phyloP scores from a whole-genome alignment of 257 asterid genomes.

The Solanum lignicaule region DNA sequence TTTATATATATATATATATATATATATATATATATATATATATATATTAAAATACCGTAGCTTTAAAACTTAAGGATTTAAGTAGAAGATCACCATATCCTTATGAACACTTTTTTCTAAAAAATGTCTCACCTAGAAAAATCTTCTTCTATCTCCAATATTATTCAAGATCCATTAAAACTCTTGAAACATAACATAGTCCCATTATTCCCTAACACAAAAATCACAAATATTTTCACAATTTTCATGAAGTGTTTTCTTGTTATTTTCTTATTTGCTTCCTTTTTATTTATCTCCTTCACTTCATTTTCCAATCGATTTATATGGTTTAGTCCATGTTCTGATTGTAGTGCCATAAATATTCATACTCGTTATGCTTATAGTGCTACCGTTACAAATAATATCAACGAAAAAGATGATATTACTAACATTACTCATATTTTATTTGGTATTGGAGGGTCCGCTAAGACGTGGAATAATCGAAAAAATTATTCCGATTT shows the following conservation, averaged over 20 bases:
- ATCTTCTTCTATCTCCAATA: neutral
- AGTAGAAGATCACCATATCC: neutral
- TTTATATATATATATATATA: too few relatives aligned
- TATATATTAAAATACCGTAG: neutral
- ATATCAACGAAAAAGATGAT: neutral
- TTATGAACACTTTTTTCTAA: neutral
- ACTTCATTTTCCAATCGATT: constrained; percentile 24
- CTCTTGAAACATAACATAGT: constrained; percentile 8
- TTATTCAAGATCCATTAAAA: constrained; percentile 12
- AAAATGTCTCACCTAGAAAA: constrained; percentile 6
- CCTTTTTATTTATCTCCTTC: constrained; percentile 27
- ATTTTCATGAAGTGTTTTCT: constrained; percentile 33
- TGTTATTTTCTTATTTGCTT: constrained; percentile 22
- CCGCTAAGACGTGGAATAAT: constrained; percentile 54
- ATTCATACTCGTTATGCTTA: neutral
- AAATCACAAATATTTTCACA: constrained; percentile 4
- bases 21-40: neutral
- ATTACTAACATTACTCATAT: constrained; percentile 50
- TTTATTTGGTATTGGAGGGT: constrained; percentile 78
- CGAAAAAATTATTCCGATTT: constrained; percentile 61
- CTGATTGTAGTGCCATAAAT: constrained; percentile 5
- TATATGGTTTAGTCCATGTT: constrained; percentile 10
- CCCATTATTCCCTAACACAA: neutral
- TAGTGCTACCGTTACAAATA: neutral
- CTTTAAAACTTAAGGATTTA: neutral